These are phyloP conservation scores for Emericellopsis cladophorae DNA, from an alignment of 2,329 filamentous ascomycete genomes.

Conservation along the genomic window DNA sequence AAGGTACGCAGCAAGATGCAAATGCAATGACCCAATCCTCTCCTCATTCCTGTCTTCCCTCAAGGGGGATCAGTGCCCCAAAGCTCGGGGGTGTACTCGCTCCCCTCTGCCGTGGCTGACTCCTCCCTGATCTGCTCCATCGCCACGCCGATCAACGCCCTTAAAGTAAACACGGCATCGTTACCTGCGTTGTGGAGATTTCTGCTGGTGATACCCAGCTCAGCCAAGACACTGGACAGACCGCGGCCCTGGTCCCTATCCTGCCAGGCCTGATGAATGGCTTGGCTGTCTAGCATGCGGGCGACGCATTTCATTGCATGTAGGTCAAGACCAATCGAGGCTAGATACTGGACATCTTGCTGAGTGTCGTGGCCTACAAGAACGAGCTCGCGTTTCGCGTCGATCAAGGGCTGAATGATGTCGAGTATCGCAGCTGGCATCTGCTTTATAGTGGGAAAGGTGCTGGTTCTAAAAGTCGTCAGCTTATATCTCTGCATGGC, in stretches of 20 bases:
- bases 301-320: slow-evolving; percentile 35
- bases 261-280: slow-evolving; percentile 53
- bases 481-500: neutral
- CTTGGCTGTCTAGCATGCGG: slow-evolving; percentile 60
- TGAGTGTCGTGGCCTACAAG: slow-evolving; percentile 67
- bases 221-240: slow-evolving; percentile 47
- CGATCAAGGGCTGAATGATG: slow-evolving; percentile 19
- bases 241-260: slow-evolving; percentile 37
- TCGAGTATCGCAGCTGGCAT: slow-evolving; percentile 19
- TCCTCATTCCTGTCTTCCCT: slow-evolving; percentile 2
- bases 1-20: neutral
- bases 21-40: slow-evolving; percentile 2
- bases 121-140: slow-evolving; percentile 11
- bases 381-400: slow-evolving; percentile 40
- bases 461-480: slow-evolving; percentile 21
- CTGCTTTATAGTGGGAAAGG: slow-evolving; percentile 21
- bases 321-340: slow-evolving; percentile 50
- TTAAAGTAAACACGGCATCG: slow-evolving; percentile 69
- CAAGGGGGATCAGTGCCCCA: neutral
- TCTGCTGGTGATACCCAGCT: slow-evolving; percentile 49
- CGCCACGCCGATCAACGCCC: slow-evolving; percentile 48
- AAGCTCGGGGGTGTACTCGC: slow-evolving; percentile 6
- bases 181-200: slow-evolving; percentile 83
- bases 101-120: slow-evolving; percentile 6
- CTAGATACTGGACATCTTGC: slow-evolving; percentile 57